Evolutionary conservation across 2,329 filamentous ascomycete species (phyloP).

Genomic region (Sclerotinia sclerotiorum): DNA sequence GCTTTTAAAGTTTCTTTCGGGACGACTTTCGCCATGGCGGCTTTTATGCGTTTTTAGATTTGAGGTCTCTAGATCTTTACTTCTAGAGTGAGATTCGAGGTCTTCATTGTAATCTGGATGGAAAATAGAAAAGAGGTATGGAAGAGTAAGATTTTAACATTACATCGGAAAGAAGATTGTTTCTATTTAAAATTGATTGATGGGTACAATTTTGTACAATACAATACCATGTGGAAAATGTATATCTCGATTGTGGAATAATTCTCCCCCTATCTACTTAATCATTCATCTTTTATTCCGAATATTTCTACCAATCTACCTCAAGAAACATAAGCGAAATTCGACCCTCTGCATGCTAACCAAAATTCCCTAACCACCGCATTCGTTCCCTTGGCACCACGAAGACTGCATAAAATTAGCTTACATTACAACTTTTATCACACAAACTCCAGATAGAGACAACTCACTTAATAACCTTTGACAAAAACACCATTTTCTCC

Average conservation of each 20-base stretch:
- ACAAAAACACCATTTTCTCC: conserved; percentile 64
- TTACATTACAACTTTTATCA: neutral
- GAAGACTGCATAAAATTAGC: conserved; percentile 47
- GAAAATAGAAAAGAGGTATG: conserved; percentile 56
- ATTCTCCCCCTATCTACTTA: neutral
- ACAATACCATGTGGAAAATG: neutral
- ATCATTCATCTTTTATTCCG: neutral
- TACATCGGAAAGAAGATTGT: neutral
- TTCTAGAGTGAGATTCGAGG: neutral
- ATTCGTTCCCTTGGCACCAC: conserved; percentile 64
- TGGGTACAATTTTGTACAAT: neutral
- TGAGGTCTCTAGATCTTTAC: neutral
- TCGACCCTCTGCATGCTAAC: conserved; percentile 62
- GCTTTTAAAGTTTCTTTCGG: conserved; percentile 58
- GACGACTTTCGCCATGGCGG: conserved; percentile 69
- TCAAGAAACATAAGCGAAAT: conserved; percentile 58
- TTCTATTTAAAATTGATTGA: neutral
- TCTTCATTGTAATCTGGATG: conserved; percentile 39
- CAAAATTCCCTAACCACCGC: conserved; percentile 71
- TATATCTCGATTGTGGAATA: neutral
- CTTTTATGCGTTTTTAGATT: conserved; percentile 56
- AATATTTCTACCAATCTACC: neutral
- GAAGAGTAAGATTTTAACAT: neutral
- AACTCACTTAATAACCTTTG: conserved; percentile 62
- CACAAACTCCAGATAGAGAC: neutral